These are phyloP conservation scores for Chlorella sorokiniana DNA, from an alignment of 139 green algal genomes.

Conservation along the genomic window DNA sequence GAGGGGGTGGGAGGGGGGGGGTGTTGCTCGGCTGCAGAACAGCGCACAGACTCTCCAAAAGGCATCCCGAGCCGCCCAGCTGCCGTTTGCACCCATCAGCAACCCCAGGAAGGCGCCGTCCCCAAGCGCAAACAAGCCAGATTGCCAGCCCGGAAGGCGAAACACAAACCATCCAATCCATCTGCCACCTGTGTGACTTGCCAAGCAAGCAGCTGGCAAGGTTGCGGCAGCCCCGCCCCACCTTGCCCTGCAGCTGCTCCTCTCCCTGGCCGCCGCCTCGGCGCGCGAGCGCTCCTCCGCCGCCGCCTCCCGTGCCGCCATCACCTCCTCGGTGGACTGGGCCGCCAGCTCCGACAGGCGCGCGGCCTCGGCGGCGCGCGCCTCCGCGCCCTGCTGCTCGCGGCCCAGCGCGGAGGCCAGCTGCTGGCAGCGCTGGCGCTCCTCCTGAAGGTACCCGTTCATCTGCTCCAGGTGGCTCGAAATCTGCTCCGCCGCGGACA, in stretches of 20 bases:
- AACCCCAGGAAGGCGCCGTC: background rate
- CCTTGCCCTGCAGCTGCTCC: constrained; percentile 22
- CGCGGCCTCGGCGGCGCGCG: background rate
- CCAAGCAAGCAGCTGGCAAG: too few relatives aligned
- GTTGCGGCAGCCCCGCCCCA: too few relatives aligned
- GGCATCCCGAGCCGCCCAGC: background rate
- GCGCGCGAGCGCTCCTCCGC: background rate
- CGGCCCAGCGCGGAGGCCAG: constrained; percentile 1
- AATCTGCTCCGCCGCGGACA: constrained; percentile 27
- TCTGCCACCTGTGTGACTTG: background rate
- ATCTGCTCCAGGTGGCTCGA: constrained; percentile 26
- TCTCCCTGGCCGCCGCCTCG: constrained; percentile 1
- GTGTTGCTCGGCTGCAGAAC: background rate
- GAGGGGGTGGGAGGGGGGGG: background rate
- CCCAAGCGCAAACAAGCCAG: too few relatives aligned
- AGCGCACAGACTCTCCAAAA: too few relatives aligned
- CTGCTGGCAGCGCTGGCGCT: constrained; percentile 25
- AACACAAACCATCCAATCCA: too few relatives aligned
- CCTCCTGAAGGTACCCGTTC: constrained; percentile 22
- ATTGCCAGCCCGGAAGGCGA: too few relatives aligned
- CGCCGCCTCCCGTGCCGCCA: constrained; percentile 23
- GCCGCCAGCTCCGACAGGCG: constrained; percentile 14
- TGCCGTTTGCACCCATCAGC: background rate
- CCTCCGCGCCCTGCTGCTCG: constrained; percentile 10
- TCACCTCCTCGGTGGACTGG: constrained; percentile 22